Evolutionary conservation across 805 yeast genomes (phyloP).

Genomic region (Candida insectalens): DNA sequence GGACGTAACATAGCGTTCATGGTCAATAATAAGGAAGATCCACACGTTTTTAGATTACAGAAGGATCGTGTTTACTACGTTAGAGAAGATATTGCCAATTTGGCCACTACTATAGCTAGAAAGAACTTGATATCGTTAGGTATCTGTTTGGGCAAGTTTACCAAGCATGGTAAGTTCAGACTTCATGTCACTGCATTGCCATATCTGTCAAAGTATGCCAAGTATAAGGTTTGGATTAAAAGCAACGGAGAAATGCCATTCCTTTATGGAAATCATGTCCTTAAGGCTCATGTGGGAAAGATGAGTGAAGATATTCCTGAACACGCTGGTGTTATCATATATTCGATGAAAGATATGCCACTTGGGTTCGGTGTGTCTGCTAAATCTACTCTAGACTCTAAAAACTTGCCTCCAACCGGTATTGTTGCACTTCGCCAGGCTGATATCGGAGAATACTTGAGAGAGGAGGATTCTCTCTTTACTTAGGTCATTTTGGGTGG

Average conservation of each 20-base stretch:
- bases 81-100: constrained; percentile 67
- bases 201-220: constrained; percentile 77
- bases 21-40: constrained; percentile 77
- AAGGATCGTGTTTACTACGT: constrained; percentile 96
- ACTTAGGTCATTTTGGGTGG: constrained; percentile 43
- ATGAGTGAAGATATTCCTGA: constrained; percentile 98
- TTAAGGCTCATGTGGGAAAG: constrained; percentile 93
- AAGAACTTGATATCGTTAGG: constrained; percentile 88
- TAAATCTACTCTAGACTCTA: constrained; percentile 80
- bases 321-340: constrained; percentile 91
- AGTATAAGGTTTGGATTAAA: constrained; percentile 93
- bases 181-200: constrained; percentile 88
- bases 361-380: constrained; percentile 94
- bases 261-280: constrained; percentile 89
- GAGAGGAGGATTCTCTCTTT: constrained; percentile 95
- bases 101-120: constrained; percentile 88
- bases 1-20: constrained; percentile 90
- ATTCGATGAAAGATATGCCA: constrained; percentile 86
- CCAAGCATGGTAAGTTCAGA: constrained; percentile 94
- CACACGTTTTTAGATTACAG: constrained; percentile 91
- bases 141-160: constrained; percentile 89
- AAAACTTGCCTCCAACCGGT: constrained; percentile 84
- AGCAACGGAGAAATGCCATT: constrained; percentile 98
- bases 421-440: constrained; percentile 95
- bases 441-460: constrained; percentile 93